Evolutionary conservation across 306 rosid species (phyloP).

Genomic region (Quercus rubra): DNA sequence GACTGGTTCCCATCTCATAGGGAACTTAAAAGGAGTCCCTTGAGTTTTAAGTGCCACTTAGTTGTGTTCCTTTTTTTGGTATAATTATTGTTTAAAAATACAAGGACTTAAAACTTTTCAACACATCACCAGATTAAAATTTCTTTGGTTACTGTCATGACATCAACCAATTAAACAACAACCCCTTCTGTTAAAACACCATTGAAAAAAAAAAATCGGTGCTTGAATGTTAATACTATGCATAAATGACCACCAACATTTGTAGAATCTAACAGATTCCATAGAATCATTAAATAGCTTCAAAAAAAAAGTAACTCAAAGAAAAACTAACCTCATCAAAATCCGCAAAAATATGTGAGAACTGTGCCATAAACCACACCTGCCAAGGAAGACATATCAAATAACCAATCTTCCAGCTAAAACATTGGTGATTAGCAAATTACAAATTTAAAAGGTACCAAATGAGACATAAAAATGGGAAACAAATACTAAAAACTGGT

Average conservation of each 20-base stretch:
- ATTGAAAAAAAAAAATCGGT: background rate
- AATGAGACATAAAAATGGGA: background rate
- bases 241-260: conserved; percentile 1
- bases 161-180: background rate
- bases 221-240: background rate
- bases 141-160: background rate
- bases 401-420: conserved; percentile 1
- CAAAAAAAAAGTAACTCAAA: background rate
- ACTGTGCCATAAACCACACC: conserved; percentile 92
- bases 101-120: background rate
- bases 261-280: background rate
- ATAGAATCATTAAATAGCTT: conserved; percentile 1
- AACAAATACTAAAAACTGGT: background rate
- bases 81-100: background rate
- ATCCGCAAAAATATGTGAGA: conserved; percentile 69
- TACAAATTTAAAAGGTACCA: background rate
- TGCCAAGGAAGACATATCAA: conserved; percentile 41
- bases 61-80: background rate
- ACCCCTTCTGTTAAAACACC: background rate
- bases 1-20: background rate
- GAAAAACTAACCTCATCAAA: conserved; percentile 72
- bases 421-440: background rate
- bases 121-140: background rate
- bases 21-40: background rate
- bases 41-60: background rate